phyloP scores from a whole-genome alignment of 495 filamentous ascomycete genomes.

The Podospora didyma region DNA sequence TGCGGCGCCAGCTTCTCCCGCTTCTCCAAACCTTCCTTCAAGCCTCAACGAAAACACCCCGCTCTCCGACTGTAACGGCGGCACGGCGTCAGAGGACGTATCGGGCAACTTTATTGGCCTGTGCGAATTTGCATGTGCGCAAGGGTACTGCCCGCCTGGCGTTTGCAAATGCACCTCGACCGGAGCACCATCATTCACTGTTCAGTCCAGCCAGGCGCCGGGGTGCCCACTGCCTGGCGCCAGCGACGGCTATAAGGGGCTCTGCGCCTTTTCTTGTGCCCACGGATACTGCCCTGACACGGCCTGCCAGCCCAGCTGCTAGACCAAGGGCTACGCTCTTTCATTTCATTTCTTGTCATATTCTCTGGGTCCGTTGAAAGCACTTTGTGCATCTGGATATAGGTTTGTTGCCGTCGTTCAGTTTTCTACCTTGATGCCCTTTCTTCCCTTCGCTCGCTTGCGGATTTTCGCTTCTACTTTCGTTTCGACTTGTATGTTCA shows the following conservation, averaged over 20 bases:
- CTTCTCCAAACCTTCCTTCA: constrained; percentile 6
- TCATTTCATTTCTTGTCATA: neutral
- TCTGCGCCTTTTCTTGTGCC: constrained; percentile 41
- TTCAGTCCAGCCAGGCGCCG: constrained; percentile 19
- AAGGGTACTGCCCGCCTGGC: constrained; percentile 37
- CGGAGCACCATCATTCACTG: constrained; percentile 24
- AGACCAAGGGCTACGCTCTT: neutral
- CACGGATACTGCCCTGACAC: constrained; percentile 40
- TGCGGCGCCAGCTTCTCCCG: neutral
- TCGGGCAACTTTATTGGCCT: constrained; percentile 40
- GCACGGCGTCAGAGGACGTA: constrained; percentile 23
- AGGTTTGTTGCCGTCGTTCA: neutral
- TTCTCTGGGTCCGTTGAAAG: neutral
- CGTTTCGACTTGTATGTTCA: constrained; percentile 1
- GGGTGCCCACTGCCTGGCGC: constrained; percentile 29
- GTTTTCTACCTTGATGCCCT: neutral
- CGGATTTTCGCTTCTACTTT: neutral
- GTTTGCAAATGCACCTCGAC: constrained; percentile 37
- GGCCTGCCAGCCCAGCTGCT: constrained; percentile 28
- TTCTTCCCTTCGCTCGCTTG: neutral
- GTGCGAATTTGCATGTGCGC: constrained; percentile 37
- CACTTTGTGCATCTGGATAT: neutral
- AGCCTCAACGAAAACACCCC: neutral
- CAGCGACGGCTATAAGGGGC: constrained; percentile 34
- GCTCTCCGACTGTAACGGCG: constrained; percentile 26